Conservation (phyloP, 2,329 filamentous ascomycete genomes). For the Aureobasidium sp. region DNA sequence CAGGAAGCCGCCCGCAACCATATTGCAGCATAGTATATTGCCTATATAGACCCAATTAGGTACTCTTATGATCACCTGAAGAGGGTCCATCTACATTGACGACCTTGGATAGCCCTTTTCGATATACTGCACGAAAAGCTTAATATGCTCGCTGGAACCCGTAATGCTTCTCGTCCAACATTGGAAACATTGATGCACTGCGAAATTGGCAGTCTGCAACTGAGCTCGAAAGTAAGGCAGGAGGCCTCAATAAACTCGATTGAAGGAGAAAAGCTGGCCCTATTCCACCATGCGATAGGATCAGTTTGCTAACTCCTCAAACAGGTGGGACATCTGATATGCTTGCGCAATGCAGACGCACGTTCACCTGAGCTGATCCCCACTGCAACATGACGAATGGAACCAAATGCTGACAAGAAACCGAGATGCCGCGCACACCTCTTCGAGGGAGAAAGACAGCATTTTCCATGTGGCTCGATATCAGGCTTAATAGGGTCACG, state of each 20-base stretch:
- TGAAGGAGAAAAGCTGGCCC: not conserved
- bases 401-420: not conserved
- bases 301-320: not conserved
- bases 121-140: not conserved
- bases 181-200: not conserved
- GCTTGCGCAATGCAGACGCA: not conserved
- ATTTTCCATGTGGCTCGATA: not conserved
- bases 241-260: not conserved
- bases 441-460: not conserved
- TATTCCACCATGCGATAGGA: not conserved
- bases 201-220: not conserved
- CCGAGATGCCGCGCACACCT: not conserved
- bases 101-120: not conserved
- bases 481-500: not conserved
- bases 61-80: not conserved
- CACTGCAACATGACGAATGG: not conserved
- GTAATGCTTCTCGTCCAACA: not conserved
- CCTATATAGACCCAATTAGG: not conserved
- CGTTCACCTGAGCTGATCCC: not conserved
- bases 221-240: not conserved
- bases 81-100: not conserved
- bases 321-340: not conserved
- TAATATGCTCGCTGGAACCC: not conserved
- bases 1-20: no score
- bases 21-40: not conserved